Percentiles rank a stretch among this genome's conserved stretches.
These are phyloP conservation scores for Salisapilia sapeloensis DNA, from an alignment of 352 stramenopile species.

Conservation along the genomic window DNA sequence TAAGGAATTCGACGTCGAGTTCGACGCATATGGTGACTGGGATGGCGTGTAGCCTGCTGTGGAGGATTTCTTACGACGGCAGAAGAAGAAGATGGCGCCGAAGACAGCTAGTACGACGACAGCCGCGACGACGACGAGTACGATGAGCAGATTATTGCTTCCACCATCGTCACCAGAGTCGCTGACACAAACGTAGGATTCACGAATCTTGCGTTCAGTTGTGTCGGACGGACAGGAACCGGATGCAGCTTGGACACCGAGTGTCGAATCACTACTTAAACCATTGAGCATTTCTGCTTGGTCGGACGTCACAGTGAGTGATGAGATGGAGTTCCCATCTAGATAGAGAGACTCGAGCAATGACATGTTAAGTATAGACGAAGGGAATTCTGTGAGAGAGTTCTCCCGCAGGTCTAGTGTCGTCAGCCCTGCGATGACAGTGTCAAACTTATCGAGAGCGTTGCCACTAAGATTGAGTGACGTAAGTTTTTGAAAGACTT, in stretches of 20 bases:
- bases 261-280: no score
- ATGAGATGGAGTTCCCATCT: constrained; percentile 19
- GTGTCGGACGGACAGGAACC: constrained; percentile 14
- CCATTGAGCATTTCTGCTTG: no score
- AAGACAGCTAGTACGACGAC: constrained; percentile 22
- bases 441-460: no score
- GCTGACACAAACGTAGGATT: constrained; percentile 33
- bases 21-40: no score
- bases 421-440: no score
- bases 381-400: constrained; percentile 20
- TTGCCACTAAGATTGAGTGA: no score
- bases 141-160: constrained; percentile 29
- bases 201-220: constrained; percentile 22
- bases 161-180: not conserved
- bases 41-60: not conserved
- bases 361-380: constrained; percentile 22
- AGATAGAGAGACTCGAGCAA: constrained; percentile 27
- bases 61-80: constrained; percentile 20
- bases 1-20: no score
- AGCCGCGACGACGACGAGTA: constrained; percentile 25
- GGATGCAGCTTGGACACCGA: constrained; percentile 12
- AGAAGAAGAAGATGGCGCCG: constrained; percentile 31
- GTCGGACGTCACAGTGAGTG: no score
- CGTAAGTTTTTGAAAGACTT: no score
- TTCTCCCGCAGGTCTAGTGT: constrained; percentile 45